These are phyloP conservation scores for Babesia sp. DNA, from an alignment of 169 alveolate genomes.

Conservation along the genomic window DNA sequence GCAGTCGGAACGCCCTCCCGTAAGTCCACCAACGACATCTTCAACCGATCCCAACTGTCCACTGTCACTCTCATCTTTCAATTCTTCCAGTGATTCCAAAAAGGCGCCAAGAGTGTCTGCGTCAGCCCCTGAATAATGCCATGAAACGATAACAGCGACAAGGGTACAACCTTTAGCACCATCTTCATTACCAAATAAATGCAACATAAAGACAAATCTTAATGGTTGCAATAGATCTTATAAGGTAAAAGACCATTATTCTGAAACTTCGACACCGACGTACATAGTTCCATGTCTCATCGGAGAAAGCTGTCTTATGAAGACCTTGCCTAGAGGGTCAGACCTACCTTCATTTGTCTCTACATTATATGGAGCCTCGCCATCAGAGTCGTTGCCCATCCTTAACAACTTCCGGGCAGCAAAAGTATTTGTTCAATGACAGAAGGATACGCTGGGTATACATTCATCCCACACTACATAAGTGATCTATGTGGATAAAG, in stretches of 20 bases:
- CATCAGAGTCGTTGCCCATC: neutral
- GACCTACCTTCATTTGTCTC: neutral
- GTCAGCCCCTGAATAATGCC: constrained; percentile 4
- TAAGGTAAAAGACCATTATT: too few relatives aligned
- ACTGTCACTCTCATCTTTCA: neutral
- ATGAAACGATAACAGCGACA: neutral
- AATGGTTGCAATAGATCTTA: too few relatives aligned
- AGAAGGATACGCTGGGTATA: neutral
- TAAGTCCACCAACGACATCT: too few relatives aligned
- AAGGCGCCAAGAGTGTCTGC: constrained; percentile 9
- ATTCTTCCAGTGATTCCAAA: constrained; percentile 5
- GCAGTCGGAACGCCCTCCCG: too few relatives aligned
- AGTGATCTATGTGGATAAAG: neutral
- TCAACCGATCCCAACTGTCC: too few relatives aligned
- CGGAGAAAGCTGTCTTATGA: too few relatives aligned
- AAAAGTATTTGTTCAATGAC: neutral
- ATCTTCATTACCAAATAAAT: neutral
- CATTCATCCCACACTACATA: neutral
- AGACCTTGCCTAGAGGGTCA: neutral
- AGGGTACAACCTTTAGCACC: neutral
- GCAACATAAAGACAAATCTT: too few relatives aligned
- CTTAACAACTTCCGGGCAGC: neutral
- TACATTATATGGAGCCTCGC: neutral
- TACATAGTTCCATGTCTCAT: too few relatives aligned
- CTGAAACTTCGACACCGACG: too few relatives aligned